Percentiles rank a stretch among this genome's conserved stretches.
Evolutionary conservation across 2,329 filamentous ascomycete genomes (phyloP).

Genomic region (Aspergillus arachidicola): DNA sequence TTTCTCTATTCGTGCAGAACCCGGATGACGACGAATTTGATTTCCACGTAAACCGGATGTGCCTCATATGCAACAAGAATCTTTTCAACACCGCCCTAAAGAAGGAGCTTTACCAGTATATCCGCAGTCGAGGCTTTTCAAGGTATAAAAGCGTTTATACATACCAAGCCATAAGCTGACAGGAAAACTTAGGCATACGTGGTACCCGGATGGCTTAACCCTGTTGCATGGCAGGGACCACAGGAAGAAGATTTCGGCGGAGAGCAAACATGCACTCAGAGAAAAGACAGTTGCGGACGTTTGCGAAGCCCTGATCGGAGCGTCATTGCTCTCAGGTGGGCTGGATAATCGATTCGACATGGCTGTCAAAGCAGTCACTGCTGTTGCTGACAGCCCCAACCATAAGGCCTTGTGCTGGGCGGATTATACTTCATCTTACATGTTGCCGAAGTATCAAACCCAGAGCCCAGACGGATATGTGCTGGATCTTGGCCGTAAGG

Average conservation of each 20-base stretch:
- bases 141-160: slow-evolving; percentile 47
- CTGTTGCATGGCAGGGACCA: slow-evolving; percentile 72
- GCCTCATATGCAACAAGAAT: slow-evolving; percentile 88
- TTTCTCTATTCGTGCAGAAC: slow-evolving; percentile 76
- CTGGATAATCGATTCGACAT: slow-evolving; percentile 56
- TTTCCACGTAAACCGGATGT: slow-evolving; percentile 89
- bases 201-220: slow-evolving; percentile 83
- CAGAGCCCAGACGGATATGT: slow-evolving; percentile 66
- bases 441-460: slow-evolving; percentile 70
- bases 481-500: slow-evolving; percentile 64
- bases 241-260: slow-evolving; percentile 48
- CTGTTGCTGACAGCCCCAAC: slow-evolving; percentile 66
- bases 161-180: slow-evolving; percentile 3
- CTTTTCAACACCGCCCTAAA: slow-evolving; percentile 76
- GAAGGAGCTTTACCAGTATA: slow-evolving; percentile 68
- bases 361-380: slow-evolving; percentile 60
- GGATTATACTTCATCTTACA: slow-evolving; percentile 74
- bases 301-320: slow-evolving; percentile 91
- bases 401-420: slow-evolving; percentile 70
- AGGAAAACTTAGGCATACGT: slow-evolving; percentile 60
- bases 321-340: slow-evolving; percentile 66
- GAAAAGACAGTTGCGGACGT: slow-evolving; percentile 95
- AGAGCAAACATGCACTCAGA: slow-evolving; percentile 65
- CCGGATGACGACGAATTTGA: slow-evolving; percentile 81
- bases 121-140: slow-evolving; percentile 81